These are phyloP conservation scores for Beta macrorhiza DNA, from an alignment of 179 eudicot species.

Conservation along the genomic window DNA sequence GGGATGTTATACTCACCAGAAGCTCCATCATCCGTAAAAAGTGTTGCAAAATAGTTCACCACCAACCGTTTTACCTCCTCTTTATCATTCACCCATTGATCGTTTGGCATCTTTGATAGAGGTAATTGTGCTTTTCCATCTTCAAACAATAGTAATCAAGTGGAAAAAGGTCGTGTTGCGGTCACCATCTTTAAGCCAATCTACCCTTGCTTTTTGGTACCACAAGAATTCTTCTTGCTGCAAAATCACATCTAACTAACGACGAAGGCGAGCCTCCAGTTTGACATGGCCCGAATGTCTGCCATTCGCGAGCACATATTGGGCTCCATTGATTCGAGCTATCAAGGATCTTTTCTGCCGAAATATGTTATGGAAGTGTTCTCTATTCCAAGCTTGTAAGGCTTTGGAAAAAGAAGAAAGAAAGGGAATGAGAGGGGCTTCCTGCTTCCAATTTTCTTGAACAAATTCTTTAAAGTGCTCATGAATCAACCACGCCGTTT, in stretches of 20 bases:
- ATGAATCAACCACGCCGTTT: background rate
- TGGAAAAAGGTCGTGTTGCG: background rate
- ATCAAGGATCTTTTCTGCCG: background rate
- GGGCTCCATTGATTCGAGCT: background rate
- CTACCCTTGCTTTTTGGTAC: background rate
- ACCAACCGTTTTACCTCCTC: background rate
- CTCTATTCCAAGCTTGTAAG: background rate
- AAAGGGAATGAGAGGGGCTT: too few relatives aligned
- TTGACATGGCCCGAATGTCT: too few relatives aligned
- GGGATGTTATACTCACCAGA: too few relatives aligned
- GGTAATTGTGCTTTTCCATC: background rate
- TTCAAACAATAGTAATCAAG: background rate
- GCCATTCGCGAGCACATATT: accelerated
- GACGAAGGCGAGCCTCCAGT: background rate
- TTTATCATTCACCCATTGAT: background rate
- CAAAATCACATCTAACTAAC: background rate
- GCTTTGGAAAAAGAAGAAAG: background rate
- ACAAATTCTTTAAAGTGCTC: background rate
- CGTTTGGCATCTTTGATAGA: background rate
- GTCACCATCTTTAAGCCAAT: background rate
- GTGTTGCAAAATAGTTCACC: background rate
- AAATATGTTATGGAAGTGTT: background rate
- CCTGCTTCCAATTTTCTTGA: background rate
- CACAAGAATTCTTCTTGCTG: background rate
- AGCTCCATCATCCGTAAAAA: too few relatives aligned